phyloP scores from a whole-genome alignment of 1,284 basidiomycete species.

The Apiotrichum gamsii region DNA sequence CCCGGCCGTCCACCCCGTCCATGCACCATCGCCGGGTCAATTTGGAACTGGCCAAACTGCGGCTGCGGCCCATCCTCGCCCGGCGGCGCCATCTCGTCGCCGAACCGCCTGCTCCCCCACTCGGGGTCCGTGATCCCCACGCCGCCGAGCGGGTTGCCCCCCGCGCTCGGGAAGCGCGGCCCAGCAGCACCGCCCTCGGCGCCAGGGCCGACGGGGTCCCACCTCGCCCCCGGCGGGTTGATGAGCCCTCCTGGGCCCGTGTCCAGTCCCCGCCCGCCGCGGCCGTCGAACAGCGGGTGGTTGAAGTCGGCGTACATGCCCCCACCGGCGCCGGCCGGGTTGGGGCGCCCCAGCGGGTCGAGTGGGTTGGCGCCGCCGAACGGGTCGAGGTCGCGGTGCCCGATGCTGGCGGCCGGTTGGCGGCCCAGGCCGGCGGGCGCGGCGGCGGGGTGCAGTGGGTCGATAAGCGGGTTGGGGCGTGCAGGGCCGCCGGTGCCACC shows the following conservation, averaged over 20 bases:
- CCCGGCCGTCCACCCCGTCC: conserved; percentile 17
- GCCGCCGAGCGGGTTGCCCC: conserved; percentile 37
- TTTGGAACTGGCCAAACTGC: conserved; percentile 14
- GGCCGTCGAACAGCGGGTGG: conserved; percentile 50
- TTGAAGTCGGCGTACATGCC: conserved; percentile 53
- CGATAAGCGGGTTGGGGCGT: conserved; percentile 24
- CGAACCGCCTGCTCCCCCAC: conserved; percentile 17
- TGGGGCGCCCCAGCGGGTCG: too few species aligned
- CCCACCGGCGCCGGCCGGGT: conserved; percentile 36
- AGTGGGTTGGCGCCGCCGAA: conserved; percentile 30
- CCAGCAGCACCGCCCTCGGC: conserved; percentile 15
- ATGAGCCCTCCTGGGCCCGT: conserved; percentile 38
- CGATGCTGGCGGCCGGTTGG: conserved; percentile 45
- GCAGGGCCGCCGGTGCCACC: too few species aligned
- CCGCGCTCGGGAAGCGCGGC: conserved; percentile 19
- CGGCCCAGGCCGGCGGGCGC: background rate
- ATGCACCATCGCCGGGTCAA: background rate
- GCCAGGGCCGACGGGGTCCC: conserved; percentile 52
- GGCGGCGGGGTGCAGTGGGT: conserved; percentile 14
- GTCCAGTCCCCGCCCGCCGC: conserved; percentile 18
- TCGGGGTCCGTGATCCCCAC: conserved; percentile 37
- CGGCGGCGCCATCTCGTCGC: conserved; percentile 45
- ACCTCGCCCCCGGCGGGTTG: conserved; percentile 50
- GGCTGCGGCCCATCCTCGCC: conserved; percentile 44
- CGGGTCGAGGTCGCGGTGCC: conserved; percentile 52